Evolutionary conservation across 345 rosid genomes (phyloP), one percentile per base, ranked within the genome.

Genomic region (thale cress (Arabidopsis thaliana)): DNA sequence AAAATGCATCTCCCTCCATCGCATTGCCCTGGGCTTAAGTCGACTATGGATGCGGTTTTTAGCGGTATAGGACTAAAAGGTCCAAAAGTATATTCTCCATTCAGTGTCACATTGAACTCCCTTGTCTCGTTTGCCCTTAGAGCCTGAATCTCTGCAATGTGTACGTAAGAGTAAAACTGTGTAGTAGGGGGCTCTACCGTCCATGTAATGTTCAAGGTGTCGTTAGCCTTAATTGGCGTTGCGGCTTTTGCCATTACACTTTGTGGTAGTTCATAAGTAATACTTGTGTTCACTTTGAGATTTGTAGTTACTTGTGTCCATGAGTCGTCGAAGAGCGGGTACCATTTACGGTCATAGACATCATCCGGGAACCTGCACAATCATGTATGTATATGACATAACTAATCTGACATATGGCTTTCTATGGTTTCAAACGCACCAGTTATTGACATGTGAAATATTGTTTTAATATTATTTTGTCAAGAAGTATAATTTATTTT

Each of bases 141-240:
- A 73, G 14, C 40, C 33, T 76, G 76, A 49, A 87, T 32, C 57
- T 87, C 87, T 10, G 85, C 78, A 63, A 85, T 80, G 67, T 87
- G 78, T 73, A 81, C 3, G 50, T 34, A 71, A 6, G 41, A 3
- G 40, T 71, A 60, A 34, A 22, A 70, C 22, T 45, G 32, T 25
- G 80, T 14, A 22, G 44, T 64, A 13, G 75, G 59, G 46, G 75
- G 8, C 25, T 57, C 48, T 14, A 69, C 0, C 2, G 58, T 6
- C 36, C 25, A 25, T 14, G 57, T 6, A 16, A 30, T 4, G 34
- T 24, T 13, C 5, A 77, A 34, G 1, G 76, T 55, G 33, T n/a
- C 63, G 37, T 46, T 71, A 70, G 33, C 12, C 4, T 71, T 64
- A 5, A 28, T 4, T 0, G 81, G 81, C 2, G 22, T 77, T 48